A percentile compares a stretch with the other conserved stretches of the same genome.
These are phyloP conservation scores for Aureobasidium zeae DNA, from an alignment of 2,329 filamentous ascomycete genomes.

Conservation along the genomic window DNA sequence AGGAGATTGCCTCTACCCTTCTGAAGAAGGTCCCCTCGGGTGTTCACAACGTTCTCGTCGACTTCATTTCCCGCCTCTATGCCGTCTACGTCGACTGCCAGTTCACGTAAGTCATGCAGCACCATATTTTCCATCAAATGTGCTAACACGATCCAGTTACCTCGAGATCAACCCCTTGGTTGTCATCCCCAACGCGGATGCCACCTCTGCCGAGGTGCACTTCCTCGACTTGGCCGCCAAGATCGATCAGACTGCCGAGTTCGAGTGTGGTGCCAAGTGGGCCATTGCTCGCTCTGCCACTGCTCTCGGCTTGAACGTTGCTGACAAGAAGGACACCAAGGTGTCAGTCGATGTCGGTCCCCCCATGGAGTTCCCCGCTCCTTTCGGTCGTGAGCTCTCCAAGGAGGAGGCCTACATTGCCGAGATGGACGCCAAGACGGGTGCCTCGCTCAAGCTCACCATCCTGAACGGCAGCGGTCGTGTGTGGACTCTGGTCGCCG, in stretches of 20 bases:
- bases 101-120: constrained; percentile 56
- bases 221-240: constrained; percentile 98
- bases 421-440: constrained; percentile 97
- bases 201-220: constrained; percentile 87
- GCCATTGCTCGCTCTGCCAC: constrained; percentile 85
- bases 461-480: constrained; percentile 86
- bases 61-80: constrained; percentile 98
- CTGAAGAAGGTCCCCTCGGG: constrained; percentile 91
- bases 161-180: constrained; percentile 99
- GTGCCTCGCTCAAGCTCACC: constrained; percentile 96
- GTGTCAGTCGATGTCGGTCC: constrained; percentile 92
- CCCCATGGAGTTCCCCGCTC: constrained; percentile 97
- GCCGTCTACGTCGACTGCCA: constrained; percentile 99
- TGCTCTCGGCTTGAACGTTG: constrained; percentile 71
- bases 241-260: constrained; percentile 97
- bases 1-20: constrained; percentile 75
- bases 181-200: constrained; percentile 87
- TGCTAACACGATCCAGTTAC: constrained; percentile 45
- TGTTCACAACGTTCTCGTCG: constrained; percentile 94
- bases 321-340: constrained; percentile 55
- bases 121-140: not conserved
- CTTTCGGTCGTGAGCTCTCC: constrained; percentile 94
- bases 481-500: constrained; percentile 96
- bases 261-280: constrained; percentile 99
- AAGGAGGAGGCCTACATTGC: constrained; percentile 99